Evolutionary conservation across 306 rosid species (phyloP).

Genomic region (Alnus rubra): DNA sequence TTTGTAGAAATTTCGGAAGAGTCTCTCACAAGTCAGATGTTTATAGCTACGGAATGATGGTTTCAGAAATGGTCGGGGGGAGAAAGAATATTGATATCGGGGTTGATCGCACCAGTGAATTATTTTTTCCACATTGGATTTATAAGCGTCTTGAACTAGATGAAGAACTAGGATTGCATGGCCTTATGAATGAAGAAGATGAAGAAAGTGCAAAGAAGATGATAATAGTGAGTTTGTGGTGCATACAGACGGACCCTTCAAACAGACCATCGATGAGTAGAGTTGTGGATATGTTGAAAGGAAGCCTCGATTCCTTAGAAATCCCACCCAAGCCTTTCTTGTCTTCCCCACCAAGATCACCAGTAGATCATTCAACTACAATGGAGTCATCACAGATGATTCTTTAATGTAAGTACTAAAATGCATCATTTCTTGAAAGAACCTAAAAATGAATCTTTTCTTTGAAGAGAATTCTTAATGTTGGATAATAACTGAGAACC

Average conservation of each 20-base stretch:
- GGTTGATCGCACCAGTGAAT: background rate
- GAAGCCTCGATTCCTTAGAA: background rate
- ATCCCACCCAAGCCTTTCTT: background rate
- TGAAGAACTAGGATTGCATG: background rate
- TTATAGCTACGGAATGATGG: background rate
- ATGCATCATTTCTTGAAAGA: too few relatives aligned
- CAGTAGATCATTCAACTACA: background rate
- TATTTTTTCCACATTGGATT: background rate
- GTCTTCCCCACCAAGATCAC: background rate
- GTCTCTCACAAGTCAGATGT: background rate
- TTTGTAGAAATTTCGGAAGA: background rate
- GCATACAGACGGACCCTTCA: background rate
- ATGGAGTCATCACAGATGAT: too few relatives aligned
- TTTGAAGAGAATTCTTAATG: too few relatives aligned
- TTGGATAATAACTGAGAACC: too few relatives aligned
- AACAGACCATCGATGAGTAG: background rate
- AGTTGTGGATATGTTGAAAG: constrained; percentile 3
- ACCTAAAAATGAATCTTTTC: too few relatives aligned
- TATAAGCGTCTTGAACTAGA: background rate
- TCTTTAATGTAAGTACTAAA: too few relatives aligned
- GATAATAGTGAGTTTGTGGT: constrained; percentile 8
- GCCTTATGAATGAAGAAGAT: background rate
- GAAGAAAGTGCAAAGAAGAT: background rate
- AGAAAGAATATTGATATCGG: background rate
- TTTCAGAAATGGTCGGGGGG: background rate